A percentile compares a stretch with the other conserved stretches of the same genome.
These are phyloP conservation scores for Taphrina pruni DNA, from an alignment of 1,139 yeast species.

Conservation along the genomic window DNA sequence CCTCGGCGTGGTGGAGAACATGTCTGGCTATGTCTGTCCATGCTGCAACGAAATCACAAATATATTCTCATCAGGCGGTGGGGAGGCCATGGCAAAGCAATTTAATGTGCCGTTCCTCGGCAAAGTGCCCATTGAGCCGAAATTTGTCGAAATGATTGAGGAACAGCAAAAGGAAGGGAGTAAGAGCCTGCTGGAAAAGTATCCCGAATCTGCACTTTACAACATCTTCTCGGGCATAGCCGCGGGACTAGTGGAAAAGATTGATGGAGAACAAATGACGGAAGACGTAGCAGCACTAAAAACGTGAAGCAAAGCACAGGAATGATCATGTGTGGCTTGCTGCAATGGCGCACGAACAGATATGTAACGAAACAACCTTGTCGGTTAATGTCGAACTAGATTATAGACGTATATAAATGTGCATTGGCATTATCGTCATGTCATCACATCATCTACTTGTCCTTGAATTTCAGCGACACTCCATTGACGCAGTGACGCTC, in stretches of 20 bases:
- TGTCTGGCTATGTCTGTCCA: conserved; percentile 97
- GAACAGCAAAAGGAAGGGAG: conserved; percentile 28
- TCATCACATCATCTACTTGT: conserved; percentile 44
- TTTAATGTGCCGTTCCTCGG: conserved; percentile 75
- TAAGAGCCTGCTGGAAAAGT: conserved; percentile 13
- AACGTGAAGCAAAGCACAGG: conserved; percentile 1
- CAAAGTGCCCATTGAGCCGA: conserved; percentile 89
- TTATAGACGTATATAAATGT: neutral
- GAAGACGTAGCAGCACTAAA: neutral
- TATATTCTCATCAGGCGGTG: conserved; percentile 95
- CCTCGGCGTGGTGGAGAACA: conserved; percentile 89
- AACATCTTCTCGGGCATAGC: conserved; percentile 22
- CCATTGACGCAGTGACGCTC: conserved; percentile 89
- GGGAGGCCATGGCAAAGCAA: conserved; percentile 67
- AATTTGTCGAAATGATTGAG: conserved; percentile 60
- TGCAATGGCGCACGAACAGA: neutral
- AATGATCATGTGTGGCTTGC: neutral
- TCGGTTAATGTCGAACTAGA: conserved; percentile 4
- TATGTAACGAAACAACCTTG: conserved; percentile 10
- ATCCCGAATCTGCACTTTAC: conserved; percentile 27
- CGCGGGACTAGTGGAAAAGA: neutral
- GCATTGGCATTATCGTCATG: neutral
- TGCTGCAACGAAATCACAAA: conserved; percentile 85
- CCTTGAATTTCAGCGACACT: conserved; percentile 69
- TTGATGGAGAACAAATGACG: conserved; percentile 11